Conservation (phyloP, 495 filamentous ascomycete species). For the Hyaloscypha bicolor region DNA sequence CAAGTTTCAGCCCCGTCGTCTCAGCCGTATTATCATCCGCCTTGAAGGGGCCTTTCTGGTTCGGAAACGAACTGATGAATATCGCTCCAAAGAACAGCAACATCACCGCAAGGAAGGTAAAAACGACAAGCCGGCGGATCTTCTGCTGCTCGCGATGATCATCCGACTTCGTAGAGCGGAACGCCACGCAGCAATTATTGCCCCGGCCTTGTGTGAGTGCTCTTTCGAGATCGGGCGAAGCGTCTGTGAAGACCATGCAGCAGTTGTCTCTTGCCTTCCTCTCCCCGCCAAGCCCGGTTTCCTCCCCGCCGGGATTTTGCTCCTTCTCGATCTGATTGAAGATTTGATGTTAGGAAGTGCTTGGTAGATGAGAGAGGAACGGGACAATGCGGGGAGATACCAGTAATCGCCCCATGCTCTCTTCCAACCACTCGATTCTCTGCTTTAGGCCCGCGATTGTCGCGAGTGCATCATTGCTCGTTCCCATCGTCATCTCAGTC, state of each 20-base stretch:
- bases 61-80: not conserved
- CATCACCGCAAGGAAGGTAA: slow-evolving; percentile 11
- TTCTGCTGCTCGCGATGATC: not conserved
- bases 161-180: not conserved
- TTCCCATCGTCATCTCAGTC: slow-evolving; percentile 15
- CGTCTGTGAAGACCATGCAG: slow-evolving; percentile 24
- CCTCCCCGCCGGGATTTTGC: not conserved
- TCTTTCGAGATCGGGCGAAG: slow-evolving; percentile 21
- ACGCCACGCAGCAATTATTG: slow-evolving; percentile 24
- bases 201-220: slow-evolving; percentile 8
- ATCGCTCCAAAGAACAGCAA: not conserved
- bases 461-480: slow-evolving; percentile 27
- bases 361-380: not conserved
- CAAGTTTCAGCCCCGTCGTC: not conserved
- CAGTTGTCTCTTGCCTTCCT: slow-evolving; percentile 18
- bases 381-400: slow-evolving; percentile 3
- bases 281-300: too few species aligned
- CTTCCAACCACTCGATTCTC: slow-evolving; percentile 27
- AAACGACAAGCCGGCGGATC: not conserved
- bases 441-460: slow-evolving; percentile 24
- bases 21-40: not conserved
- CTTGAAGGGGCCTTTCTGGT: not conserved
- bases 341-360: not conserved
- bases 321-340: slow-evolving; percentile 7
- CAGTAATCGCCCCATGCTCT: slow-evolving; percentile 23